phyloP scores from a whole-genome alignment of 2,329 filamentous ascomycete species.

The Camillea tinctor region DNA sequence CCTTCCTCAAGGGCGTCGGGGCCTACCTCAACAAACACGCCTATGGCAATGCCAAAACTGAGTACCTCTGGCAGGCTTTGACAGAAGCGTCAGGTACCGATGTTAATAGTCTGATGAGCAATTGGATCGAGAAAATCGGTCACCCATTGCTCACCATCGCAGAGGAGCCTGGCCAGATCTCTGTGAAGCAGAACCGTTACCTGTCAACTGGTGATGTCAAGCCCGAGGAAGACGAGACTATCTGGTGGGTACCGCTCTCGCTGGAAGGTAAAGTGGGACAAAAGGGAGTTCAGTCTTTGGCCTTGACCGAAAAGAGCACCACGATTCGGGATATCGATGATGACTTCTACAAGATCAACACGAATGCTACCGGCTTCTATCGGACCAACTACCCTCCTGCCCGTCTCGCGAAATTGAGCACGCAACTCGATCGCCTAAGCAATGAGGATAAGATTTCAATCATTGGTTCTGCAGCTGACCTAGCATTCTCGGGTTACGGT shows the following conservation, averaged over 20 bases:
- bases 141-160: constrained; percentile 86
- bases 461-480: constrained; percentile 82
- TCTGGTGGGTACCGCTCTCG: constrained; percentile 93
- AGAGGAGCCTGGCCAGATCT: constrained; percentile 80
- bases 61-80: constrained; percentile 86
- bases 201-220: constrained; percentile 88
- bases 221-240: constrained; percentile 84
- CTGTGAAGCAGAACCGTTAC: constrained; percentile 83
- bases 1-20: constrained; percentile 86
- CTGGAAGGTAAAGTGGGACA: constrained; percentile 73
- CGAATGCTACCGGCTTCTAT: constrained; percentile 83
- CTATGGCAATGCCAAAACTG: constrained; percentile 87
- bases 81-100: constrained; percentile 85
- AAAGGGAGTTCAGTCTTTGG: constrained; percentile 60
- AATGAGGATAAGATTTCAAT: constrained; percentile 91
- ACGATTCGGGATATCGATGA: constrained; percentile 73
- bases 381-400: constrained; percentile 89
- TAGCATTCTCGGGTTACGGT: constrained; percentile 83
- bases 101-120: constrained; percentile 82
- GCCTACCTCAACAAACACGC: constrained; percentile 85
- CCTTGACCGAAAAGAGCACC: constrained; percentile 74
- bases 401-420: constrained; percentile 76
- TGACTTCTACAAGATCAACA: constrained; percentile 92
- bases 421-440: constrained; percentile 71
- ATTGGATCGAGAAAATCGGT: constrained; percentile 94